phyloP scores from a whole-genome alignment of 257 asterid species.

The Ilex aquifolium region DNA sequence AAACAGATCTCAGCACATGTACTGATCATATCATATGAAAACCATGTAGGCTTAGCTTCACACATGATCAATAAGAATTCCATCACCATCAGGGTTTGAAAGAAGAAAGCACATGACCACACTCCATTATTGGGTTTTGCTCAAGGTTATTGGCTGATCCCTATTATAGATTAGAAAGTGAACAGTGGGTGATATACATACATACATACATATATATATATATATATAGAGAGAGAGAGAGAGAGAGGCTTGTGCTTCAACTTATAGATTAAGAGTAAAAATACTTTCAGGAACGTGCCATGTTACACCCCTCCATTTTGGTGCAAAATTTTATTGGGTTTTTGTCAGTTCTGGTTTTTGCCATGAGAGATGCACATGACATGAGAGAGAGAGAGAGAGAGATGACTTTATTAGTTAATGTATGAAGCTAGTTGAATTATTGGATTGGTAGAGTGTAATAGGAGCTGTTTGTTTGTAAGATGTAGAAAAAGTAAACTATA shows the following conservation, averaged over 20 bases:
- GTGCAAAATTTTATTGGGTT: slow-evolving; percentile 10
- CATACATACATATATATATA: not conserved
- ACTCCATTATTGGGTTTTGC: too few relatives aligned
- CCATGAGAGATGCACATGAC: slow-evolving; percentile 40
- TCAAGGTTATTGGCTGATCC: not conserved
- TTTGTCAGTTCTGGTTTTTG: slow-evolving; percentile 14
- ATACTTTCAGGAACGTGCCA: slow-evolving; percentile 40
- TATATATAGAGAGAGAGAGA: too few relatives aligned
- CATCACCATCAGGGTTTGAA: too few relatives aligned
- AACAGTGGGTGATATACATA: not conserved
- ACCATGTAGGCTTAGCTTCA: slow-evolving; percentile 10
- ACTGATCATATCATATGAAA: slow-evolving; percentile 13
- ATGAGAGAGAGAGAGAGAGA: slow-evolving; percentile 13
- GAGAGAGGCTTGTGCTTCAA: not conserved
- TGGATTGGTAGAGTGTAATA: slow-evolving; percentile 6
- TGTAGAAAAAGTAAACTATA: not conserved
- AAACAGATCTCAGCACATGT: slow-evolving; percentile 28
- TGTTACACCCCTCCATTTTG: slow-evolving; percentile 34
- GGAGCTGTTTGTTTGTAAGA: not conserved
- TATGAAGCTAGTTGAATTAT: slow-evolving; percentile 29
- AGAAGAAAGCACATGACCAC: too few relatives aligned
- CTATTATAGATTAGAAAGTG: not conserved
- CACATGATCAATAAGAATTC: slow-evolving; percentile 21
- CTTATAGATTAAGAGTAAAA: not conserved
- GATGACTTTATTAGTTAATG: slow-evolving; percentile 1